phyloP scores from a whole-genome alignment of 2,329 filamentous ascomycete genomes.

The Purpureocillium takamizusanense region DNA sequence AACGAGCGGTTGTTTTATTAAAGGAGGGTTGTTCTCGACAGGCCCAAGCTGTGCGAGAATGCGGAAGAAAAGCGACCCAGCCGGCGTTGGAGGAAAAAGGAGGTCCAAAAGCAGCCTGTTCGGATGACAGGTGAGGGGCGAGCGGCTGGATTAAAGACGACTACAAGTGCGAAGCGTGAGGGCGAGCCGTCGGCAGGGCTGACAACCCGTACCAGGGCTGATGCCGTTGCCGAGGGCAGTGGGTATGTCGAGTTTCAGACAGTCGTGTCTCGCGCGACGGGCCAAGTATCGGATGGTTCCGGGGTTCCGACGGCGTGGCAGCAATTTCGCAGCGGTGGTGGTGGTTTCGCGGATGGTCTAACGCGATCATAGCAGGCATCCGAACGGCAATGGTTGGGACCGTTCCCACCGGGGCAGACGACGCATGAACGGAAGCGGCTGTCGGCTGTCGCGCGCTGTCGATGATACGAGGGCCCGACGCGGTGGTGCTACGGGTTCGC shows the following conservation, averaged over 20 bases:
- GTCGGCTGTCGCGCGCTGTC: neutral
- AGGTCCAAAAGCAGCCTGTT: neutral
- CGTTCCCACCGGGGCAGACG: constrained; percentile 13
- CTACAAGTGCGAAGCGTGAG: too few species aligned
- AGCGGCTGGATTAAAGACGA: constrained; percentile 6
- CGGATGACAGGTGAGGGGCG: neutral
- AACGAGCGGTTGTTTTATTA: too few species aligned
- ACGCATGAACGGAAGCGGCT: too few species aligned
- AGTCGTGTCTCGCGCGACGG: constrained; percentile 8
- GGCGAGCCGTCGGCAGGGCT: constrained; percentile 4
- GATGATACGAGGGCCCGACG: too few species aligned
- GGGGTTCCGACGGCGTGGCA: constrained; percentile 25
- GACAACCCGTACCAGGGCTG: constrained; percentile 5
- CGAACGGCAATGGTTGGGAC: constrained; percentile 34
- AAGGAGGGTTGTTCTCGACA: constrained; percentile 7
- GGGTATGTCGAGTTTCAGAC: constrained; percentile 10
- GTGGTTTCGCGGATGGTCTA: constrained; percentile 33
- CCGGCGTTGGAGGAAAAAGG: neutral
- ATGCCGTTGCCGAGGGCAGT: constrained; percentile 8
- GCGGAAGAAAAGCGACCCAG: constrained; percentile 7
- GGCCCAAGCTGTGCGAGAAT: constrained; percentile 2
- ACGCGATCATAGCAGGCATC: constrained; percentile 42
- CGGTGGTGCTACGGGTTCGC: too few species aligned
- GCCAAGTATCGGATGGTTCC: constrained; percentile 28
- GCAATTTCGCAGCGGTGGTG: constrained; percentile 2